Evolutionary conservation across 164 flowering plant species (phyloP), one percentile per base, ranked within the genome.

Genomic region (Umbellularia californica): DNA sequence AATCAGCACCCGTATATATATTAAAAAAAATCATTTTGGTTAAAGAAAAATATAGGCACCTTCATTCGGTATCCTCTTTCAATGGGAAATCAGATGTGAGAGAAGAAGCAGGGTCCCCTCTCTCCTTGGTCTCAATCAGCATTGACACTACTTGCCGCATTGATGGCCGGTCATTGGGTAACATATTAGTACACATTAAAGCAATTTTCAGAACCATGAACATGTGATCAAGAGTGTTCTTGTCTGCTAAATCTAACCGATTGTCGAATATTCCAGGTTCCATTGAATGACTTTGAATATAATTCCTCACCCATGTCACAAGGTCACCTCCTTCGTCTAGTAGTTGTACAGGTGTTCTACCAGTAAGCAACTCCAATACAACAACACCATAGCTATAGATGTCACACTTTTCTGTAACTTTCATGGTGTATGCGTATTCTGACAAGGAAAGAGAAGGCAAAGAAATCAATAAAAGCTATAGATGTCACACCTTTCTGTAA

Each of bases 321-420:
- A 96, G 94, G 85, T 96, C 94, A 4, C 97, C 95, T 50, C 97
- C 99, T 71, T 88, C 85, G 50, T 94, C 98, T 51, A 96, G 72
- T 41, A 96, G 91, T 81, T 92, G 97, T 22, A 96, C 97, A 20
- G 99, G 97, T 52, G 93, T 79, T 84, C 76, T 88, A 50, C 98
- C 97, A 0, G 99, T 96, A 75, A 96, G 78, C 82, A 96, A 79
- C 86, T 96, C 99, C 82, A 96, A 72, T 19, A 96, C 83, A 71
- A 96, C 98, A 63, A 96, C 99, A 35, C 99, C 99, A 58, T 89
- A 96, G 82, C 99, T 94, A 70, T 94, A 94, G 50, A 87, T 90
- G 82, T 96, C 98, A 72, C 97, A 89, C 82, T 92, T 94, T 77
- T 94, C 99, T 2, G 97, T 90, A 51, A 96, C 94, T 82, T 92